Evolutionary conservation across 2,329 filamentous ascomycete genomes (phyloP).

Genomic region (Botryosphaeria dothidea): DNA sequence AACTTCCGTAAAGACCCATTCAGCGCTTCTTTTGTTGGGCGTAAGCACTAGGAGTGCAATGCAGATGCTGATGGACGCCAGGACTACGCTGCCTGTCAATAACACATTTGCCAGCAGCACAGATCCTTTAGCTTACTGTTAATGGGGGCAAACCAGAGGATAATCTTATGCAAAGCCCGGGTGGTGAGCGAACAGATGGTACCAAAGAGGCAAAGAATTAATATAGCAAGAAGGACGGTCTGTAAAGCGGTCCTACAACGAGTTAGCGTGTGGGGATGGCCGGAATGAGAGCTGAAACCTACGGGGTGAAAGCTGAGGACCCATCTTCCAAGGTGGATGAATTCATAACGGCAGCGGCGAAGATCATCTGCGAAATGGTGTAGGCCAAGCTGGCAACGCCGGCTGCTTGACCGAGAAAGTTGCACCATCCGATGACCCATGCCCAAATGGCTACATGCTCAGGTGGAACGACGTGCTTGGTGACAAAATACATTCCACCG

Average conservation of each 20-base stretch:
- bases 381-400: constrained; percentile 65
- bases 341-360: constrained; percentile 64
- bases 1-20: constrained; percentile 63
- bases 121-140: constrained; percentile 48
- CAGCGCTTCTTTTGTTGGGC: constrained; percentile 58
- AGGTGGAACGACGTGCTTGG: constrained; percentile 63
- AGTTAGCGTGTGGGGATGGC: neutral
- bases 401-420: constrained; percentile 64
- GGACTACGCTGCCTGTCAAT: constrained; percentile 41
- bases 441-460: constrained; percentile 64
- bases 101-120: too few relatives aligned
- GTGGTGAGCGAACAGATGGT: constrained; percentile 65
- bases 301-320: constrained; percentile 59
- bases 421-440: constrained; percentile 69
- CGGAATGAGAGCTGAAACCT: constrained; percentile 35
- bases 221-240: constrained; percentile 60
- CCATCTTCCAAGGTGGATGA: constrained; percentile 51
- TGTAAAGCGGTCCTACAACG: constrained; percentile 55
- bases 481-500: constrained; percentile 66
- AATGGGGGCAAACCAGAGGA: constrained; percentile 67
- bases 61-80: constrained; percentile 62
- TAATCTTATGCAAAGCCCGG: constrained; percentile 58
- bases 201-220: constrained; percentile 57
- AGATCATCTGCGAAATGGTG: constrained; percentile 64
- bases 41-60: constrained; percentile 60